Evolutionary conservation across 768 basidiomycete genomes (phyloP), one percentile per base, ranked within the genome.

Genomic region (Suillus americanus): DNA sequence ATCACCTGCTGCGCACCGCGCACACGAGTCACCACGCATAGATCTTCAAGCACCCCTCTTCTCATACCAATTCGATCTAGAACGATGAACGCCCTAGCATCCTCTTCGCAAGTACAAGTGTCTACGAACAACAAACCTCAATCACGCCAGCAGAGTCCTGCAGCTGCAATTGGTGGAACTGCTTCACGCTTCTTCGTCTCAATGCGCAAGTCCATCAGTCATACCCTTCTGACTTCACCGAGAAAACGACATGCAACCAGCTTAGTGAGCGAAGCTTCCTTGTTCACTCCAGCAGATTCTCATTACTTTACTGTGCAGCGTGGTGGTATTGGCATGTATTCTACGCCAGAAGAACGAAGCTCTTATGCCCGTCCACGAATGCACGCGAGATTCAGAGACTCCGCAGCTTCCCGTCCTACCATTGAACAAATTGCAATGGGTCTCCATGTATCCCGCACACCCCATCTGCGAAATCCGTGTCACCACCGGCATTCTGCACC

Each of bases 341-440:
- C 81, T 20, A 79, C 80, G 57, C 76, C 78, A 46, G 81, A 79
- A 53, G 81, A 82, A 67, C 74, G 77, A 63, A 69, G 69, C 64
- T 54, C 74, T 28, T 57, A 70, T 65, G 65, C 70, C 5, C 68
- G 70, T 35, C 73, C 81, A 64, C 79, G 75, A 67, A 64, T 79
- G 51, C 76, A 70, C 64, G 71, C 80, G 60, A 82, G 77, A 65
- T 70, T 77, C 65, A 73, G 72, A 56, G 79, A 82, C 66, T 74
- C 82, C 35, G 67, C 80, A 33, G 64, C 78, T 30, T 72, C 78
- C 25, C 86, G 83, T 18, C 90, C 90, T 1, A 88, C 86, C 55
- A 82, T 90, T 46, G 86, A 89, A 70, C 90, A 92, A 76, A 92
- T 92, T 65, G 87, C 89, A 16, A 91, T 92, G 89, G 90, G 90